A percentile compares a stretch with the other conserved stretches of the same genome.
Conservation (phyloP, 495 filamentous ascomycete genomes). For the Chaetomidium leptoderma region DNA sequence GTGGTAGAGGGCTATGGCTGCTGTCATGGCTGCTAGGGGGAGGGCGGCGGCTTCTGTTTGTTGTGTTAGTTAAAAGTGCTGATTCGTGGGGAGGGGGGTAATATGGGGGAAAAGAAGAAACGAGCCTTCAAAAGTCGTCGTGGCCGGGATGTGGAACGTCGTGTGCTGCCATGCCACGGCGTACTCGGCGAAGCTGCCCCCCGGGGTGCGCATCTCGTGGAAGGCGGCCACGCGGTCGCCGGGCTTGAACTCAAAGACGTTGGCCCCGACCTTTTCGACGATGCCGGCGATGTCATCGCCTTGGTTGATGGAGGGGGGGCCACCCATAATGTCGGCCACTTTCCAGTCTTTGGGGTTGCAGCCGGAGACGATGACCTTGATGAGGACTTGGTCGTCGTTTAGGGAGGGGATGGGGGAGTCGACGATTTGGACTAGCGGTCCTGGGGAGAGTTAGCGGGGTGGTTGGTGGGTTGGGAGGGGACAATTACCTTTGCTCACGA, state of each 20-base stretch:
- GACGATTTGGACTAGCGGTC: slow-evolving; percentile 54
- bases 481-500: slow-evolving; percentile 11
- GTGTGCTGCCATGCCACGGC: slow-evolving; percentile 59
- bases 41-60: slow-evolving; percentile 61
- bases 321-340: slow-evolving; percentile 23
- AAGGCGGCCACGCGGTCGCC: slow-evolving; percentile 71
- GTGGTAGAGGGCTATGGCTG: slow-evolving; percentile 60
- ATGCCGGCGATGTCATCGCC: slow-evolving; percentile 73
- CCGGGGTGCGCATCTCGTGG: slow-evolving; percentile 51
- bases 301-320: slow-evolving; percentile 46
- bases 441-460: slow-evolving; percentile 8
- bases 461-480: background rate
- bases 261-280: slow-evolving; percentile 57
- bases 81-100: background rate
- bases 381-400: slow-evolving; percentile 60
- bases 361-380: slow-evolving; percentile 62
- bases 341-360: slow-evolving; percentile 85
- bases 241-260: slow-evolving; percentile 57
- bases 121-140: slow-evolving; percentile 60
- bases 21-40: slow-evolving; percentile 71
- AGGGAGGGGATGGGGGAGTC: slow-evolving; percentile 62
- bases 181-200: slow-evolving; percentile 68
- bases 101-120: background rate
- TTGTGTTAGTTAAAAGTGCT: slow-evolving; percentile 6
- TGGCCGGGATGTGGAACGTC: slow-evolving; percentile 64